A percentile compares a stretch with the other conserved stretches of the same genome.
These are phyloP conservation scores for Barnettozyma populi DNA, from an alignment of 805 yeast genomes.

Conservation along the genomic window DNA sequence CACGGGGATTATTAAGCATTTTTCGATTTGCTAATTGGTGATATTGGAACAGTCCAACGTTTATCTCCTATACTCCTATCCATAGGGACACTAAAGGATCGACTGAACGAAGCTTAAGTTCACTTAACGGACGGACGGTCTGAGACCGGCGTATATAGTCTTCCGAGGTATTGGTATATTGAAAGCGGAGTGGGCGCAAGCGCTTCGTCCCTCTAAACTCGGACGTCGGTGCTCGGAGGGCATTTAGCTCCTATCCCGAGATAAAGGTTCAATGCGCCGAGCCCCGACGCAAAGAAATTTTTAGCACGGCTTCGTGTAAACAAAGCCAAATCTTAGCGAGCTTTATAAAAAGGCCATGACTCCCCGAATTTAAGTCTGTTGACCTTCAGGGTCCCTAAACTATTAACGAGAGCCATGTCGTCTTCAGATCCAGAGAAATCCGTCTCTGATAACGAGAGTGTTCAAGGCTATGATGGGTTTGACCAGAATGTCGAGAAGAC, in stretches of 20 bases:
- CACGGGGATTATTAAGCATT: no score
- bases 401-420: not conserved
- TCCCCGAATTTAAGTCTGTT: not conserved
- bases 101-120: no score
- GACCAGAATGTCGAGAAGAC: not conserved
- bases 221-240: not conserved
- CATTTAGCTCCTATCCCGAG: not conserved
- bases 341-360: not conserved
- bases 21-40: no score
- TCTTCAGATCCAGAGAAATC: slow-evolving; percentile 4
- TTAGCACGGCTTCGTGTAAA: not conserved
- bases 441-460: slow-evolving; percentile 2
- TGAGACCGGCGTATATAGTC: no score
- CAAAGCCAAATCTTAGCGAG: not conserved
- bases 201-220: no score
- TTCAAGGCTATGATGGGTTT: slow-evolving; percentile 5
- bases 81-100: no score
- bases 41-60: no score
- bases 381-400: not conserved
- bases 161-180: no score
- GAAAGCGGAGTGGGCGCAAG: no score
- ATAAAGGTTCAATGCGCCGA: not conserved
- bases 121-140: no score
- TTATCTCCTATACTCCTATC: no score
- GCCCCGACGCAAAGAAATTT: not conserved